Evolutionary conservation across 129 eudicot genomes (phyloP).

Genomic region (Tagetes patula): DNA sequence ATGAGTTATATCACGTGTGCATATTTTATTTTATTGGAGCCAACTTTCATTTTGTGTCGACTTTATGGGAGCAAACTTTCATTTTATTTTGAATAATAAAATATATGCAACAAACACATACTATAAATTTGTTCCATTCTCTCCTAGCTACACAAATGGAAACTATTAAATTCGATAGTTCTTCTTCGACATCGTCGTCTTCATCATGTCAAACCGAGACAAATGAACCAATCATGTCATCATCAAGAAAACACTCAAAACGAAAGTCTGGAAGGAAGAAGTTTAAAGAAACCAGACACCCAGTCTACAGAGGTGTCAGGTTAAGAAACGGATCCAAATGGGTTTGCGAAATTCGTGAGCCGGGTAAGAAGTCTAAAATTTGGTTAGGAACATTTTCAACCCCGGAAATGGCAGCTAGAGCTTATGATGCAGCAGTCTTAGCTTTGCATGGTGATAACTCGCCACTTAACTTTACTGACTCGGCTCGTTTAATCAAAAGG

Average conservation of each 20-base stretch:
- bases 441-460: constrained; percentile 37
- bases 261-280: constrained; percentile 37
- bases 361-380: constrained; percentile 39
- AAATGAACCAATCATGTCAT: background rate
- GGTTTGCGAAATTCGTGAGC: constrained; percentile 49
- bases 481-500: constrained; percentile 20
- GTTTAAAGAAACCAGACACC: constrained; percentile 43
- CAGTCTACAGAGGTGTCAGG: constrained; percentile 41
- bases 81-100: background rate
- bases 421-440: constrained; percentile 42
- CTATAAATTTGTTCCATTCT: constrained; percentile 10
- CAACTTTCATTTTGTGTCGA: background rate
- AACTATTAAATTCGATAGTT: constrained; percentile 20
- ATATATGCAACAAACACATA: background rate
- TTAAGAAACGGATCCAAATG: constrained; percentile 37
- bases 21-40: too few relatives aligned
- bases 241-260: background rate
- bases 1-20: constrained; percentile 13
- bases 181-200: constrained; percentile 29
- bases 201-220: constrained; percentile 23
- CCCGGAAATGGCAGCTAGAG: constrained; percentile 53
- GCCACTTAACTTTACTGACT: constrained; percentile 34
- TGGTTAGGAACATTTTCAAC: constrained; percentile 53
- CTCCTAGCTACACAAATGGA: constrained; percentile 23
- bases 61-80: constrained; percentile 25